Conservation (phyloP, 306 rosid genomes). For the Mimosa pudica region DNA sequence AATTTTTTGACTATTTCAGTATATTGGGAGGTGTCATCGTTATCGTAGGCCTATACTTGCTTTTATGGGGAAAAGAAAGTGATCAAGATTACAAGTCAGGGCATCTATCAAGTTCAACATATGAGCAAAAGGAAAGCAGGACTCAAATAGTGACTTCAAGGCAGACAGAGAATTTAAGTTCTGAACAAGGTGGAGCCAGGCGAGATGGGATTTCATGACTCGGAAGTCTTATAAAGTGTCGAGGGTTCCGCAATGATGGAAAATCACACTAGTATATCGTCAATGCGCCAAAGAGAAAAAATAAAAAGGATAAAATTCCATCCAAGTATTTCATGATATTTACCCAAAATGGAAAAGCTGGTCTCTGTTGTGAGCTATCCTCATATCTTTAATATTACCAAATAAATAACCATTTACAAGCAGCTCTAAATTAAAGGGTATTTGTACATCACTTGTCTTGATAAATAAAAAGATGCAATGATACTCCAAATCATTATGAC, state of each 20-base stretch:
- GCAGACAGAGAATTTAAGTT: background rate
- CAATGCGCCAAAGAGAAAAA: background rate
- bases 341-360: background rate
- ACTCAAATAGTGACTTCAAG: conserved; percentile 25
- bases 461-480: background rate
- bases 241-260: background rate
- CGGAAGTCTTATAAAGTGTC: background rate
- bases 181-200: background rate
- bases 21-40: conserved; percentile 48
- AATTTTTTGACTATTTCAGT: conserved; percentile 33
- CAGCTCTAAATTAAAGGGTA: background rate
- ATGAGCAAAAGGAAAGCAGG: conserved; percentile 16
- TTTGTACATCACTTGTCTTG: background rate
- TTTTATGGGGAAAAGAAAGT: conserved; percentile 50
- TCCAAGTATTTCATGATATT: background rate
- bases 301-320: background rate
- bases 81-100: conserved; percentile 37
- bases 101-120: background rate
- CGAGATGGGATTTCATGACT: background rate
- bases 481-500: background rate
- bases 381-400: background rate
- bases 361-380: background rate
- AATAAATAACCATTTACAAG: background rate
- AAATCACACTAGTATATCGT: background rate
- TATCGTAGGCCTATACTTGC: conserved; percentile 45